These are phyloP conservation scores for Malbranchea zuffiana DNA, from an alignment of 2,329 filamentous ascomycete genomes.

Conservation along the genomic window DNA sequence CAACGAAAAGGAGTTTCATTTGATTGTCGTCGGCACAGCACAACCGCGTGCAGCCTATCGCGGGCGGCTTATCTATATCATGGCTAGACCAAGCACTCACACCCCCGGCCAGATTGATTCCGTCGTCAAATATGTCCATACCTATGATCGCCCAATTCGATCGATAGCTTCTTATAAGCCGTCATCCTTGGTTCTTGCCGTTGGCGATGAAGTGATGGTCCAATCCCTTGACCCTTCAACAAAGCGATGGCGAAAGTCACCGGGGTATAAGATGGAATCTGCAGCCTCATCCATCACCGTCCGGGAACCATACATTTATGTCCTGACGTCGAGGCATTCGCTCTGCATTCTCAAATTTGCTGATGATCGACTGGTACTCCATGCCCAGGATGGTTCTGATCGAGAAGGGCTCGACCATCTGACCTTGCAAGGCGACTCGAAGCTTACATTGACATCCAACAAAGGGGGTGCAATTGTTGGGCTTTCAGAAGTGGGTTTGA, in stretches of 20 bases:
- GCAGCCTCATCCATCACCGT: slow-evolving; percentile 42
- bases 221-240: slow-evolving; percentile 33
- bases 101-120: slow-evolving; percentile 24
- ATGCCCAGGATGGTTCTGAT: slow-evolving; percentile 26
- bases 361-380: slow-evolving; percentile 25
- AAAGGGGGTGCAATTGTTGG: slow-evolving; percentile 43
- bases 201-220: slow-evolving; percentile 35
- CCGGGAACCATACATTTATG: slow-evolving; percentile 38
- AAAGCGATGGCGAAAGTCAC: slow-evolving; percentile 33
- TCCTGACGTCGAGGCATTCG: slow-evolving; percentile 46
- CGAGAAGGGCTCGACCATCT: slow-evolving; percentile 26
- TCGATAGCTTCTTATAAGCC: slow-evolving; percentile 44
- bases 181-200: slow-evolving; percentile 36
- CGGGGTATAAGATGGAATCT: slow-evolving; percentile 36
- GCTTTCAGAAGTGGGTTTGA: slow-evolving; percentile 20
- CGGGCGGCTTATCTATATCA: slow-evolving; percentile 31
- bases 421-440: slow-evolving; percentile 31
- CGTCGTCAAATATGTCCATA: slow-evolving; percentile 28
- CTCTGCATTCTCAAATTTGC: slow-evolving; percentile 38
- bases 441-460: slow-evolving; percentile 41
- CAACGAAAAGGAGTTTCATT: slow-evolving; percentile 29
- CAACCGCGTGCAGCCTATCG: slow-evolving; percentile 19
- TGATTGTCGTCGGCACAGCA: slow-evolving; percentile 32
- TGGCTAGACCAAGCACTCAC: slow-evolving; percentile 22
- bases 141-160: slow-evolving; percentile 36